phyloP scores from a whole-genome alignment of 176 grass and related monocot genomes.

The Bromus sterilis region DNA sequence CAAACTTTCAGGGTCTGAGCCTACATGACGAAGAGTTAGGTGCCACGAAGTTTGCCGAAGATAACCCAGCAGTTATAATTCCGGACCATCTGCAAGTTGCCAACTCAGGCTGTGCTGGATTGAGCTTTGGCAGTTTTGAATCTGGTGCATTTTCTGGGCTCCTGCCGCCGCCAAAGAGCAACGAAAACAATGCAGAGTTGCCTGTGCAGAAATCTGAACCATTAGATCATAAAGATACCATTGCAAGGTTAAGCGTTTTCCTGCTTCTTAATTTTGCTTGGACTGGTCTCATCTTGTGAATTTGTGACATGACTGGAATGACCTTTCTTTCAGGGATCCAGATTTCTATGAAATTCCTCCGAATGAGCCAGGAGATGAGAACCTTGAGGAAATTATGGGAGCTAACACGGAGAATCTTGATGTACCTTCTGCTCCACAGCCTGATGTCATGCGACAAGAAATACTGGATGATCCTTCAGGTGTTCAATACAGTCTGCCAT shows the following conservation, averaged over 20 bases:
- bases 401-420: slow-evolving; percentile 53
- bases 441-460: slow-evolving; percentile 57
- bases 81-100: slow-evolving; percentile 91
- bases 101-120: slow-evolving; percentile 67
- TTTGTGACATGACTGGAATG: neutral
- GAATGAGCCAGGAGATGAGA: slow-evolving; percentile 32
- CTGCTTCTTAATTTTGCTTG: neutral
- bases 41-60: slow-evolving; percentile 34
- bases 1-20: slow-evolving; percentile 63
- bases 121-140: slow-evolving; percentile 96
- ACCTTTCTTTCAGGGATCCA: slow-evolving; percentile 55
- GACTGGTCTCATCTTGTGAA: neutral
- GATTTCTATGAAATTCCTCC: slow-evolving; percentile 55
- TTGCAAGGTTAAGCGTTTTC: slow-evolving; percentile 39
- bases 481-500: slow-evolving; percentile 81
- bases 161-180: slow-evolving; percentile 55
- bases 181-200: slow-evolving; percentile 38
- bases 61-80: slow-evolving; percentile 96
- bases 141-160: slow-evolving; percentile 95
- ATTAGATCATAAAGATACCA: slow-evolving; percentile 54
- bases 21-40: slow-evolving; percentile 57
- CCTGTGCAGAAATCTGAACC: slow-evolving; percentile 45
- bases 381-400: slow-evolving; percentile 45
- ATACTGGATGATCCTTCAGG: slow-evolving; percentile 52
- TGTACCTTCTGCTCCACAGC: slow-evolving; percentile 60